A percentile compares a stretch with the other conserved stretches of the same genome.
Conservation (phyloP, 108 stramenopile genomes). For the Nitzschia sp. region DNA sequence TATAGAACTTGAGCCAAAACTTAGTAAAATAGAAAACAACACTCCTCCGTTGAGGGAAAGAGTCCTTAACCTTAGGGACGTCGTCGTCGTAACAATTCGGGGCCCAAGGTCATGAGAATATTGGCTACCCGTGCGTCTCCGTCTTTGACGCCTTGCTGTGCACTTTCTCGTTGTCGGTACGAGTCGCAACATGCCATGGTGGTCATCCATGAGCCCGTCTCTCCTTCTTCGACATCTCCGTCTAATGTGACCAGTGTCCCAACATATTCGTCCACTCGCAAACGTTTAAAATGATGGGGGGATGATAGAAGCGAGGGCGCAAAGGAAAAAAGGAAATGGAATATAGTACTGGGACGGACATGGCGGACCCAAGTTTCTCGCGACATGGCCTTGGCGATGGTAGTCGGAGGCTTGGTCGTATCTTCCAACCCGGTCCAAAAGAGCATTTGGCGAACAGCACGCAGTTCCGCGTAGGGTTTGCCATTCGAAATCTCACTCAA, state of each 20-base stretch:
- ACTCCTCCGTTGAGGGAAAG: no score
- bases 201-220: conserved; percentile 87
- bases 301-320: conserved; percentile 77
- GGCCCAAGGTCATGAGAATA: conserved; percentile 78
- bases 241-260: conserved; percentile 59
- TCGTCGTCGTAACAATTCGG: conserved; percentile 72
- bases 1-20: no score
- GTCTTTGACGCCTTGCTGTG: conserved; percentile 37
- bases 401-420: conserved; percentile 43
- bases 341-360: conserved; percentile 80
- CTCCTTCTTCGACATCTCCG: conserved; percentile 82
- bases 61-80: no score
- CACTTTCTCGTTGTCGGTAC: conserved; percentile 82
- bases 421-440: conserved; percentile 86
- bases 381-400: conserved; percentile 68
- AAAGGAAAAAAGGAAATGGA: conserved; percentile 83
- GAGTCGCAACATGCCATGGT: conserved; percentile 85
- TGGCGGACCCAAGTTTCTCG: conserved; percentile 84
- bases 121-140: conserved; percentile 74
- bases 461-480: conserved; percentile 82
- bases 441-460: conserved; percentile 82
- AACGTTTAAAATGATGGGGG: conserved; percentile 81
- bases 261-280: conserved; percentile 80
- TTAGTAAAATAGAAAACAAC: no score
- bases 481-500: conserved; percentile 72